phyloP scores from a whole-genome alignment of 805 yeast species.

The Grigorovia yakushimaensis region DNA sequence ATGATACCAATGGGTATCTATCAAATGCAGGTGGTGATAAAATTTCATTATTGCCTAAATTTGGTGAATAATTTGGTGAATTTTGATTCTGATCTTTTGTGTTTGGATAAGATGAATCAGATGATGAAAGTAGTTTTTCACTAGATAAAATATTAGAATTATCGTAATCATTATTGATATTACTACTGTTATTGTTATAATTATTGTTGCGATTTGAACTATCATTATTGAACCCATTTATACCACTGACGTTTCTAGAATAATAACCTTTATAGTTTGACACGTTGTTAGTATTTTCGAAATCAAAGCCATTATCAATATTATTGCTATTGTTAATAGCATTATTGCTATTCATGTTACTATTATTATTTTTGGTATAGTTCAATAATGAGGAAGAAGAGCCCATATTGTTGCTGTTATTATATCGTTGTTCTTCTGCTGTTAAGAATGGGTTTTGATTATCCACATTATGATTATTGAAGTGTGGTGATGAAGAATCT shows the following conservation, averaged over 20 bases:
- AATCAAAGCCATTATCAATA: not conserved
- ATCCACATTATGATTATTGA: not conserved
- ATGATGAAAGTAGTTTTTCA: conserved; percentile 8
- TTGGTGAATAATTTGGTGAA: conserved; percentile 6
- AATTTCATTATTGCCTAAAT: conserved; percentile 15
- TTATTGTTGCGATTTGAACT: not conserved
- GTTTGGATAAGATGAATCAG: conserved; percentile 7
- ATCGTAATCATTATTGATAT: not conserved
- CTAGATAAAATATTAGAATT: conserved; percentile 3
- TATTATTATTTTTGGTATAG: not conserved
- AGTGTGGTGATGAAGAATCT: conserved; percentile 1
- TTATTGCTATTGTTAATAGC: not conserved
- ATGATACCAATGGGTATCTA: conserved; percentile 55
- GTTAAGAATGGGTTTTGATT: conserved; percentile 9
- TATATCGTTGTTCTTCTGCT: conserved; percentile 10
- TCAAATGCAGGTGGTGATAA: conserved; percentile 50
- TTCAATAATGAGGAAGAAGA: conserved; percentile 3
- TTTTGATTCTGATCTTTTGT: conserved; percentile 1
- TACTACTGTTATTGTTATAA: not conserved
- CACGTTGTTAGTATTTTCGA: not conserved
- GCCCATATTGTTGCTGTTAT: not conserved
- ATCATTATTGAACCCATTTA: not conserved
- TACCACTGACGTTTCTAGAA: conserved; percentile 12
- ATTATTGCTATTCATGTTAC: not conserved
- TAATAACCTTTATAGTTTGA: conserved; percentile 23